phyloP scores from a whole-genome alignment of 225 moss, liverwort and hornwort genomes.

The Ulota crispa region DNA sequence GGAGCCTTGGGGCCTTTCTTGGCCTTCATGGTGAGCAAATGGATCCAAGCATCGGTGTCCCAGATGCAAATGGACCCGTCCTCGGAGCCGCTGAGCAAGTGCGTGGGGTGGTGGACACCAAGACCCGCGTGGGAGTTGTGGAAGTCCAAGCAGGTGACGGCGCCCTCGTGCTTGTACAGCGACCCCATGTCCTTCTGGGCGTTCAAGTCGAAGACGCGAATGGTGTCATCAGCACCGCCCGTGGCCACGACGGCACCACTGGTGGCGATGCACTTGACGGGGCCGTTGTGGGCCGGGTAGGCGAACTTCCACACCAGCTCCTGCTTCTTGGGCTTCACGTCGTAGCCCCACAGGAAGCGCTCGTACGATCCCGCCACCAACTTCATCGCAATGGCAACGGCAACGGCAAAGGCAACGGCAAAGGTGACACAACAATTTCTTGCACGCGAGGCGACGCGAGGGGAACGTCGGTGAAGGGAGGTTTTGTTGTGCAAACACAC shows the following conservation, averaged over 20 bases:
- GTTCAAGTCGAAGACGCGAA: constrained; percentile 78
- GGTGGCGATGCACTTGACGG: constrained; percentile 80
- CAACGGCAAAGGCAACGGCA: no score
- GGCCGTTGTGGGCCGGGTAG: constrained; percentile 81
- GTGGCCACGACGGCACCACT: constrained; percentile 84
- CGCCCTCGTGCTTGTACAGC: constrained; percentile 74
- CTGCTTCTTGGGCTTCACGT: constrained; percentile 59
- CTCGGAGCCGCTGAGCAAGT: constrained; percentile 84
- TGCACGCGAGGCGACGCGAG: no score
- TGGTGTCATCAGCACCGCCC: constrained; percentile 87
- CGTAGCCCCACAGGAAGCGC: constrained; percentile 94
- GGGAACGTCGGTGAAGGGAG: no score
- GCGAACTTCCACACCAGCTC: constrained; percentile 73
- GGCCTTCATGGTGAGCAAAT: constrained; percentile 80
- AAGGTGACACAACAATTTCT: no score
- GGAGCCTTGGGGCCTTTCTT: constrained; percentile 79
- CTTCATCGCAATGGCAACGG: constrained; percentile 54
- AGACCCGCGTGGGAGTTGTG: constrained; percentile 41
- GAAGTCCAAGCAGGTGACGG: constrained; percentile 84
- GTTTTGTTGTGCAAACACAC: neutral
- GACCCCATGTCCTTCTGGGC: constrained; percentile 92
- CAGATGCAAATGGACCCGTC: constrained; percentile 92
- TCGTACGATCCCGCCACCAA: constrained; percentile 95
- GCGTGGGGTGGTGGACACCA: constrained; percentile 61
- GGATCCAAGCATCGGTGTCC: constrained; percentile 95